phyloP scores from a whole-genome alignment of 768 basidiomycete genomes.

The Tulasnella sp. region DNA sequence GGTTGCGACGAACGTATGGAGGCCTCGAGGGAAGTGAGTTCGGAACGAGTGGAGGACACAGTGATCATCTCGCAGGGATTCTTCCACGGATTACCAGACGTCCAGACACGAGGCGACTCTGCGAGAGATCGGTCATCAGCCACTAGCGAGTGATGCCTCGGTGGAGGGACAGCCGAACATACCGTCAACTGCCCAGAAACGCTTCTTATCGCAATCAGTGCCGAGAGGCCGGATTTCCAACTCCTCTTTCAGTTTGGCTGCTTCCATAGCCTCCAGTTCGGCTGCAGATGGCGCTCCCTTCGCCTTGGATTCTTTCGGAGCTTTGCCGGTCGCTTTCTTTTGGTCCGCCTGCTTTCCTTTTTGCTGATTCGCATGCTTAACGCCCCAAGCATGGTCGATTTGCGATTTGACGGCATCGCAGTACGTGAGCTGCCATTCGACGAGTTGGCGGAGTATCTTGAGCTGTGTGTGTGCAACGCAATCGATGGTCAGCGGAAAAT shows the following conservation, averaged over 20 bases:
- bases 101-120: constrained; percentile 80
- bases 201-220: constrained; percentile 61
- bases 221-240: constrained; percentile 65
- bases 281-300: background rate
- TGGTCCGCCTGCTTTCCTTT: background rate
- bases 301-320: background rate
- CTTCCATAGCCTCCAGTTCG: constrained; percentile 22
- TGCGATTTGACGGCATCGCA: constrained; percentile 52
- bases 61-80: constrained; percentile 60
- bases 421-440: constrained; percentile 71
- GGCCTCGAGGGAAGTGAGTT: constrained; percentile 54
- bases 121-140: background rate
- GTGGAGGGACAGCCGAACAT: constrained; percentile 38
- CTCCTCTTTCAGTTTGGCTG: constrained; percentile 50
- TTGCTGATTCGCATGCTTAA: constrained; percentile 45
- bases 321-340: background rate
- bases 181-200: constrained; percentile 86
- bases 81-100: constrained; percentile 87
- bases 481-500: constrained; percentile 8
- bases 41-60: constrained; percentile 56
- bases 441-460: constrained; percentile 69
- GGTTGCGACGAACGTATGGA: constrained; percentile 38
- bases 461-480: constrained; percentile 40
- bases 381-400: constrained; percentile 82
- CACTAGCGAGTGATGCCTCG: background rate